Percentiles rank a stretch among this genome's conserved stretches.
phyloP scores from a whole-genome alignment of 768 basidiomycete genomes.

The Leccinum uliginosum region DNA sequence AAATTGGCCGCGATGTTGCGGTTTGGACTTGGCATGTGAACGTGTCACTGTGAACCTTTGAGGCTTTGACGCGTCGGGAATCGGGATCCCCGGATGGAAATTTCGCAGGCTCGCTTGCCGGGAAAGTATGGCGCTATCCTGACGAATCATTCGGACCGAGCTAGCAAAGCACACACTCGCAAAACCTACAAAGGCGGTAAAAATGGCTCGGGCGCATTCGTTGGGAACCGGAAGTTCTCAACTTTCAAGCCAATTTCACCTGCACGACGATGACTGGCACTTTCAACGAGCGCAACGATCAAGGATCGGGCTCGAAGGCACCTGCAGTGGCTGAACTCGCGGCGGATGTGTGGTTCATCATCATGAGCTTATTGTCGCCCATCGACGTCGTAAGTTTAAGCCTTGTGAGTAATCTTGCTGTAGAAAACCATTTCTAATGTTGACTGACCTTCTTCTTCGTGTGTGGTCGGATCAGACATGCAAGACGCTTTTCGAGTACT shows the following conservation, averaged over 20 bases:
- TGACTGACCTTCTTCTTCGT: background rate
- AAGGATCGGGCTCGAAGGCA: no score
- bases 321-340: slow-evolving; percentile 7
- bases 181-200: slow-evolving; percentile 6
- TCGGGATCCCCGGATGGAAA: background rate
- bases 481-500: slow-evolving; percentile 21
- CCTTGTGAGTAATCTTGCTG: slow-evolving; percentile 16
- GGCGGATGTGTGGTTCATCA: slow-evolving; percentile 27
- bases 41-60: no score
- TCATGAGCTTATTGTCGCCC: slow-evolving; percentile 27
- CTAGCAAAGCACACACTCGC: background rate
- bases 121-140: slow-evolving; percentile 20
- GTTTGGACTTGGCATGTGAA: no score
- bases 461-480: slow-evolving; percentile 17
- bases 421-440: background rate
- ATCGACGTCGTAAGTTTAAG: slow-evolving; percentile 23
- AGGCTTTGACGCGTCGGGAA: no score
- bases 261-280: background rate
- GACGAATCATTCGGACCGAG: slow-evolving; percentile 8
- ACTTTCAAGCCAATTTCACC: background rate
- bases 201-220: slow-evolving; percentile 4
- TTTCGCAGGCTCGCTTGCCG: slow-evolving; percentile 10
- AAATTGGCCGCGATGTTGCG: no score
- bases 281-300: background rate
- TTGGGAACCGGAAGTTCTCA: background rate